Percentiles rank a stretch among this genome's conserved stretches.
phyloP scores from a whole-genome alignment of 257 asterid species.

The Paulownia fortunei region DNA sequence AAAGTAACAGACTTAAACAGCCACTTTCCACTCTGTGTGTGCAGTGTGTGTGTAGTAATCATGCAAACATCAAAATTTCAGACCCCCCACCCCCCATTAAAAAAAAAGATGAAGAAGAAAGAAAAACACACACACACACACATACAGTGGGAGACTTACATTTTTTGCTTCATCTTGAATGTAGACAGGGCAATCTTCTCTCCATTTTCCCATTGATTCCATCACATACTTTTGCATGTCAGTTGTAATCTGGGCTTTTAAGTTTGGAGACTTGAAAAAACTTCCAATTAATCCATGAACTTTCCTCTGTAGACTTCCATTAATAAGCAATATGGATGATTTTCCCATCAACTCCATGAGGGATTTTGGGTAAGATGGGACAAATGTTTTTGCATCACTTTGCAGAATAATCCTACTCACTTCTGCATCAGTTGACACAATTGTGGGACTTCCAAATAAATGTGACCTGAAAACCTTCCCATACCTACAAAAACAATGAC shows the following conservation, averaged over 20 bases:
- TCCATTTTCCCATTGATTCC: slow-evolving; percentile 74
- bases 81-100: not conserved
- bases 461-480: slow-evolving; percentile 93
- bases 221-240: slow-evolving; percentile 73
- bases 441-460: slow-evolving; percentile 82
- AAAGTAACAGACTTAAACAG: slow-evolving; percentile 10
- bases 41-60: slow-evolving; percentile 23
- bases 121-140: not conserved
- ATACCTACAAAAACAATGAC: slow-evolving; percentile 47
- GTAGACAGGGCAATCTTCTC: slow-evolving; percentile 59
- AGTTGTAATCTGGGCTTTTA: slow-evolving; percentile 68
- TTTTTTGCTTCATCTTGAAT: slow-evolving; percentile 80
- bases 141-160: slow-evolving; percentile 39
- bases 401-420: slow-evolving; percentile 76
- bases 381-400: slow-evolving; percentile 78
- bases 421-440: slow-evolving; percentile 89
- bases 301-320: slow-evolving; percentile 78
- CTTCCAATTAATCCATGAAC: slow-evolving; percentile 86
- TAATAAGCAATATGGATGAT: slow-evolving; percentile 72
- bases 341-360: slow-evolving; percentile 86
- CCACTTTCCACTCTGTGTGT: slow-evolving; percentile 28
- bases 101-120: not conserved
- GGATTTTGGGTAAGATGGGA: slow-evolving; percentile 89
- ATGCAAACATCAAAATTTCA: slow-evolving; percentile 24
- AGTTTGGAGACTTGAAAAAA: slow-evolving; percentile 66